These are phyloP conservation scores for Trichoderma afroharzianum DNA, from an alignment of 2,329 filamentous ascomycete species.

Conservation along the genomic window DNA sequence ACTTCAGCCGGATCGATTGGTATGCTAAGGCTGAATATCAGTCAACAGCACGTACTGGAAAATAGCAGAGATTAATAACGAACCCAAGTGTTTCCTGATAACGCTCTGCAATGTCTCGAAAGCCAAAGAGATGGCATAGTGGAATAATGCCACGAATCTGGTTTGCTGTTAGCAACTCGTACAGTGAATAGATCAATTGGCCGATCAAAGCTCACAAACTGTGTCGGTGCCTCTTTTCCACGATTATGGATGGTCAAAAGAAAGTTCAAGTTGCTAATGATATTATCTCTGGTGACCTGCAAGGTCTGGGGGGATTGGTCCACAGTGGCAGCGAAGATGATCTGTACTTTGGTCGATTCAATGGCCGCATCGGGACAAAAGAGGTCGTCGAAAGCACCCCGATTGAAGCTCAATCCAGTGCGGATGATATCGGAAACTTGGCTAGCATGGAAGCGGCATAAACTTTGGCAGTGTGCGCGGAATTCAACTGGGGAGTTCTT, in stretches of 20 bases:
- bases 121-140: slow-evolving; percentile 23
- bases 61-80: neutral
- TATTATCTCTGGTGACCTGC: slow-evolving; percentile 22
- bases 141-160: slow-evolving; percentile 21
- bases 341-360: slow-evolving; percentile 28
- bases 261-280: slow-evolving; percentile 22
- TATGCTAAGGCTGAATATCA: neutral
- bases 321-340: slow-evolving; percentile 26
- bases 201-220: slow-evolving; percentile 12
- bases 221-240: slow-evolving; percentile 21
- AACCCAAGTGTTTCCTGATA: slow-evolving; percentile 19
- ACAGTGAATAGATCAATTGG: neutral
- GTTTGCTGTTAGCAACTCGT: neutral
- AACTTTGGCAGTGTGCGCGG: slow-evolving; percentile 21
- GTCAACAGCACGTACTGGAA: neutral
- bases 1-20: slow-evolving; percentile 20
- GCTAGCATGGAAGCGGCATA: slow-evolving; percentile 24
- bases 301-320: slow-evolving; percentile 21
- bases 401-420: slow-evolving; percentile 18
- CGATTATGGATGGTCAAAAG: slow-evolving; percentile 18
- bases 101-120: slow-evolving; percentile 22
- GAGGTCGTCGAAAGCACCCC: slow-evolving; percentile 23
- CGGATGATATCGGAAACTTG: slow-evolving; percentile 23
- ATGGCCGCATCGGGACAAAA: slow-evolving; percentile 24
- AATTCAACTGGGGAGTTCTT: slow-evolving; percentile 23